Percentiles rank a stretch among this genome's conserved stretches.
Evolutionary conservation across 164 flowering plant genomes (phyloP).

Genomic region (Nymphaea thermarum): DNA sequence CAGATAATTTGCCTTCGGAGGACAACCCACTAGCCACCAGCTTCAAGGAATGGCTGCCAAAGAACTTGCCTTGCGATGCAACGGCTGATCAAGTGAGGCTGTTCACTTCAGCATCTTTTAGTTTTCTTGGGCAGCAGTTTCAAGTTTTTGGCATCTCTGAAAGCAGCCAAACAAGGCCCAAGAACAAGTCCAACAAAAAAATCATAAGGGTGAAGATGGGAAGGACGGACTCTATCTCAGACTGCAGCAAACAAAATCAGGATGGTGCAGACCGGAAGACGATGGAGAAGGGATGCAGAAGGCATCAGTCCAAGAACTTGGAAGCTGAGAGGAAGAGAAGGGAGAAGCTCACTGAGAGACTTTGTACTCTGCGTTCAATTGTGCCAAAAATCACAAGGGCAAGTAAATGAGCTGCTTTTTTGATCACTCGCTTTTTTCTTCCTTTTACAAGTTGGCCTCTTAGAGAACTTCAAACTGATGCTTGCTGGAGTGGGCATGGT

Average conservation of each 20-base stretch:
- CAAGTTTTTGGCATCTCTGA: neutral
- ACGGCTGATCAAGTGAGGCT: neutral
- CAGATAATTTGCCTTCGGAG: too few relatives aligned
- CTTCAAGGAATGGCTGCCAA: too few relatives aligned
- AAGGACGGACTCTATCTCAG: constrained; percentile 45
- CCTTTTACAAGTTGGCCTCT: too few relatives aligned
- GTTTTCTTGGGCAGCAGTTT: neutral
- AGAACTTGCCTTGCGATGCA: neutral
- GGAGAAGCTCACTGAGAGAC: constrained; percentile 40
- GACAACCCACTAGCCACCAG: too few relatives aligned
- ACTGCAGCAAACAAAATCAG: constrained; percentile 5
- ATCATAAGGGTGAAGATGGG: constrained; percentile 24
- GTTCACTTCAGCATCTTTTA: neutral
- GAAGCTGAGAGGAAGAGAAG: constrained; percentile 65
- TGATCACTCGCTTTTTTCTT: too few relatives aligned
- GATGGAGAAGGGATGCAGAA: constrained; percentile 15
- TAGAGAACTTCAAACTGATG: too few relatives aligned
- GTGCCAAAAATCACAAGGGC: constrained; percentile 86
- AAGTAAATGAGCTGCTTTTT: constrained; percentile 3
- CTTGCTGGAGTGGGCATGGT: too few relatives aligned
- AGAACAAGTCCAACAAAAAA: constrained; percentile 8
- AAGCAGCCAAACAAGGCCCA: constrained; percentile 8
- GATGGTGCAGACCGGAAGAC: constrained; percentile 32
- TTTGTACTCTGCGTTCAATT: constrained; percentile 42
- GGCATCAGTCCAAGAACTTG: constrained; percentile 64